These are phyloP conservation scores for Nakazawaea sp. DNA, from an alignment of 805 yeast species.

Conservation along the genomic window DNA sequence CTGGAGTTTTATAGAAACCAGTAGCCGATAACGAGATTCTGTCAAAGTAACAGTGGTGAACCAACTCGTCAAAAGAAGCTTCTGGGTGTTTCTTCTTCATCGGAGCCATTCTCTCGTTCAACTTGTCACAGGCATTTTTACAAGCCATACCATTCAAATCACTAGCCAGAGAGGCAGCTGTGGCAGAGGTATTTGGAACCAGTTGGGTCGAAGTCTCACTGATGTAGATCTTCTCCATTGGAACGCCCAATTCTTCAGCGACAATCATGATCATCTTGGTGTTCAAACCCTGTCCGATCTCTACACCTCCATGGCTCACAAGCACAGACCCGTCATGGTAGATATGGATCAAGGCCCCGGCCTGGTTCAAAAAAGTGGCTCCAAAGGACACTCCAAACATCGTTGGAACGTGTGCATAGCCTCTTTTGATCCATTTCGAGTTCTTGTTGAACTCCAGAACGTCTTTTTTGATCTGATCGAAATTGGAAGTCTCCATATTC, in stretches of 20 bases:
- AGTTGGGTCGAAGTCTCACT: constrained; percentile 40
- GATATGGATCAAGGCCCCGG: constrained; percentile 39
- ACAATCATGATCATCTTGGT: constrained; percentile 43
- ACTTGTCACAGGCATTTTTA: constrained; percentile 37
- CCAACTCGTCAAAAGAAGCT: constrained; percentile 33
- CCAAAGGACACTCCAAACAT: constrained; percentile 43
- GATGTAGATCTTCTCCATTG: constrained; percentile 32
- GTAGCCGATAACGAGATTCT: constrained; percentile 40
- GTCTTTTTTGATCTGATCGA: constrained; percentile 24
- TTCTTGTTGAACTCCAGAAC: constrained; percentile 32
- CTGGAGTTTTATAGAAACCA: constrained; percentile 44
- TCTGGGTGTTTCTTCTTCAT: constrained; percentile 27
- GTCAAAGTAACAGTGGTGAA: constrained; percentile 35
- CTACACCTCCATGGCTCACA: constrained; percentile 42
- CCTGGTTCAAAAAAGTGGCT: constrained; percentile 37
- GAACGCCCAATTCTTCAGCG: constrained; percentile 34
- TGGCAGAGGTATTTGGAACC: constrained; percentile 41
- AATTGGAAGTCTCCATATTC: constrained; percentile 27
- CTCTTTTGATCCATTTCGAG: constrained; percentile 39
- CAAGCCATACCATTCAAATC: constrained; percentile 44
- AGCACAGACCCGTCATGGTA: constrained; percentile 40
- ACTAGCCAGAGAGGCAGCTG: constrained; percentile 43
- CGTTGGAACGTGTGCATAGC: constrained; percentile 39
- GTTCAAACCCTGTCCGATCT: constrained; percentile 42
- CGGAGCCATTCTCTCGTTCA: constrained; percentile 33